Base-by-base conservation (phyloP, 2,329 filamentous ascomycete species). In the Zalaria sp. region DNA sequence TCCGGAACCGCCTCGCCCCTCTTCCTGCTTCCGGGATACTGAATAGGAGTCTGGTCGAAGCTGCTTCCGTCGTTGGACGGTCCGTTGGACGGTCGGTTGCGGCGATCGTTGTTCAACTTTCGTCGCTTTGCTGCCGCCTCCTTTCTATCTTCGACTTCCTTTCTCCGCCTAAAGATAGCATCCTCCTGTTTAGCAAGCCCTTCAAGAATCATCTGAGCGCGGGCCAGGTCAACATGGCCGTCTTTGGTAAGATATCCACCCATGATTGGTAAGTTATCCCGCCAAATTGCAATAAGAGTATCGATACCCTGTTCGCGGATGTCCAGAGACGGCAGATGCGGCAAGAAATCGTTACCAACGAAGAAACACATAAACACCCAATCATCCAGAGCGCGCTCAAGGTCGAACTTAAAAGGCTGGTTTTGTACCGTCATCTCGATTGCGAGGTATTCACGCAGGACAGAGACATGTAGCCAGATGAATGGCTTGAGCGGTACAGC, bases 331-430 rank as follows among this genome's bases (percentile, higher is more conserved):
- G 91, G 91, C 44, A 98, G 69, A 70, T 98, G 91, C 39, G 91
- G 91, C 51, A 98, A 67, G 66, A 98, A 98, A 67, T 98, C 93
- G 62, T 98, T 98, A 51, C 89, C 89, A 43, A 96, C 89, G 59
- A 96, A 96, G 66, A 93, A 96, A 65, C 89, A 96, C 79, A 96
- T 91, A 61, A 96, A 96, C 9, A 96, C 86, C 91, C 89, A 96
- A 58, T 96, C 89, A 61, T 96, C 91, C 45, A 96, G 75, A 26
- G 88, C 88, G 49, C 91, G 79, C 63, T 98, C 91, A 36, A 98
- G 71, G 58, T 98, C 87, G 62, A 93, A 96, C 42, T 77, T 75
- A 63, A 96, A 96, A 2, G 81, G 80, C 50, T 94, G 75, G 43
- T 79, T 75, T 11, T 85, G 81, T 29, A 95, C 80, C 54, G 83